Percentiles rank a stretch among this genome's conserved stretches.
These are phyloP conservation scores for Fusarium chaquense DNA, from an alignment of 2,329 filamentous ascomycete genomes.

Conservation along the genomic window DNA sequence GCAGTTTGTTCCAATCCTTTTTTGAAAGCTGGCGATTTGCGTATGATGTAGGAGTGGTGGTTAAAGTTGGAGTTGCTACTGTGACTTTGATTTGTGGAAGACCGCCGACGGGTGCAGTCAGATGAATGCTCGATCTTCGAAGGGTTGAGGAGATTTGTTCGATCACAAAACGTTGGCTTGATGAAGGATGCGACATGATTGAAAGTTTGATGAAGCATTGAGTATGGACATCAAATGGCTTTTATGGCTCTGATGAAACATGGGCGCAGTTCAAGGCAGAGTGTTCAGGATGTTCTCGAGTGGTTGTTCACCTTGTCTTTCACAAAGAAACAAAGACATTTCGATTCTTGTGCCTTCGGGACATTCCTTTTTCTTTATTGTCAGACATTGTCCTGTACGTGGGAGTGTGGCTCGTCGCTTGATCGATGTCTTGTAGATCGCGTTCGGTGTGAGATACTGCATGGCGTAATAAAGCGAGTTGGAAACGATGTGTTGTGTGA, in stretches of 20 bases:
- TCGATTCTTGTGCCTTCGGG: not conserved
- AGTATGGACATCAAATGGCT: not conserved
- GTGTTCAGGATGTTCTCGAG: not conserved
- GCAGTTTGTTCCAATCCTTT: conserved; percentile 14
- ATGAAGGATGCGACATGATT: not conserved
- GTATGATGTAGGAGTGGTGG: not conserved
- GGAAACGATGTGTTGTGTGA: conserved; percentile 11
- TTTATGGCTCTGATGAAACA: conserved; percentile 12
- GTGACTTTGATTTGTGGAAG: conserved; percentile 29
- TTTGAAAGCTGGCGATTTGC: not conserved
- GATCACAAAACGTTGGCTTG: not conserved
- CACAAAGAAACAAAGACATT: not conserved
- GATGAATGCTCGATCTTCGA: conserved; percentile 25
- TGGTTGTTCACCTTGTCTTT: conserved; percentile 1
- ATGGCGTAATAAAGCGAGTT: not conserved
- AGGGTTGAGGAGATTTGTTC: not conserved
- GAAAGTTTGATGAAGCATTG: not conserved
- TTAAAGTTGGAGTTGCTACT: conserved; percentile 10
- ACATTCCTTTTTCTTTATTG: not conserved
- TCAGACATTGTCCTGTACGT: not conserved
- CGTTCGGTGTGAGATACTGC: not conserved
- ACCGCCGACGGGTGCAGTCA: conserved; percentile 6
- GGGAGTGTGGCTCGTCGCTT: not conserved
- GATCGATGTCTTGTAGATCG: not conserved
- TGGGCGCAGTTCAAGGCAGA: not conserved